Evolutionary conservation across 306 rosid genomes (phyloP).

Genomic region (Betula pendula): DNA sequence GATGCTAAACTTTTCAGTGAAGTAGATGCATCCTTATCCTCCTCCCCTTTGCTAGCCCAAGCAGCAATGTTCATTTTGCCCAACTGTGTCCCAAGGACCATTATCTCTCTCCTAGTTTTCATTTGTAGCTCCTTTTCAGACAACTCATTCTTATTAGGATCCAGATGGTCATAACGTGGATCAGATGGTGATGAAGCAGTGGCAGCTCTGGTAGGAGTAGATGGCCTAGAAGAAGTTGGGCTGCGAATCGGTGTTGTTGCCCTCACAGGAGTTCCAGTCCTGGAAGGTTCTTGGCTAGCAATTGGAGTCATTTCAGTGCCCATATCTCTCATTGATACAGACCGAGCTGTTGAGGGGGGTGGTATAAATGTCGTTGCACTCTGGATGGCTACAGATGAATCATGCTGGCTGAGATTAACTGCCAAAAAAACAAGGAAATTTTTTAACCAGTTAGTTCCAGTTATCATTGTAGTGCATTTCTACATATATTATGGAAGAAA

Average conservation of each 20-base stretch:
- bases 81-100: constrained; percentile 86
- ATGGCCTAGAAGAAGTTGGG: constrained; percentile 78
- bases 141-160: constrained; percentile 48
- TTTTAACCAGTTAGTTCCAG: constrained; percentile 9
- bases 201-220: constrained; percentile 72
- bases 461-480: neutral
- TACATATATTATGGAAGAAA: neutral
- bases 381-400: constrained; percentile 68
- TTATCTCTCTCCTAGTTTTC: constrained; percentile 90
- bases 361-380: constrained; percentile 80
- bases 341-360: constrained; percentile 90
- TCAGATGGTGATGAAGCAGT: constrained; percentile 34
- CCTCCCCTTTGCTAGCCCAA: constrained; percentile 97
- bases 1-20: constrained; percentile 54
- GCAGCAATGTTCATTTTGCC: constrained; percentile 97
- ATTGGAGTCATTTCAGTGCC: constrained; percentile 99
- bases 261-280: constrained; percentile 94
- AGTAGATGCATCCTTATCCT: constrained; percentile 83
- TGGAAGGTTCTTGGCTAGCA: constrained; percentile 97
- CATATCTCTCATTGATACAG: constrained; percentile 99
- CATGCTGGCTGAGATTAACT: constrained; percentile 81
- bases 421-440: constrained; percentile 37
- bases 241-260: constrained; percentile 93
- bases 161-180: constrained; percentile 34
- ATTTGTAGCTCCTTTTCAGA: constrained; percentile 90